A percentile compares a stretch with the other conserved stretches of the same genome.
phyloP scores from a whole-genome alignment of 2,329 filamentous ascomycete species.

The Cadophora malorum region DNA sequence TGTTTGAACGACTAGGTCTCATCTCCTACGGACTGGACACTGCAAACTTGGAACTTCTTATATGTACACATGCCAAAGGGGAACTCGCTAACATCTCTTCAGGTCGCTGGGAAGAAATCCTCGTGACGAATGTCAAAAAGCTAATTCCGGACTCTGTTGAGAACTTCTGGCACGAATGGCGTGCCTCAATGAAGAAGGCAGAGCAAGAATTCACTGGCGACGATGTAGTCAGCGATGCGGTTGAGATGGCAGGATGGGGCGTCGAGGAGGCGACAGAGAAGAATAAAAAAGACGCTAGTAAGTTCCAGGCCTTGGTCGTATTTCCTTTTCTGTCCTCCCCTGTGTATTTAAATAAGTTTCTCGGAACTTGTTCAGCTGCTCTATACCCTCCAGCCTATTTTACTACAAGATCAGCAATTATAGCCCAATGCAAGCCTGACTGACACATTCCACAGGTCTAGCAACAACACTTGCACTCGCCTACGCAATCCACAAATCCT shows the following conservation, averaged over 20 bases:
- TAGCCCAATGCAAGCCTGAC: background rate
- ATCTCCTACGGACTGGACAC: slow-evolving; percentile 18
- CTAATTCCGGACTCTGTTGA: slow-evolving; percentile 66
- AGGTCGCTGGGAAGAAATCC: slow-evolving; percentile 70
- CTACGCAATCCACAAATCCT: slow-evolving; percentile 97
- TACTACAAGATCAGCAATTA: background rate
- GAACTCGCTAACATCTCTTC: slow-evolving; percentile 18
- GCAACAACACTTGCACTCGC: slow-evolving; percentile 88
- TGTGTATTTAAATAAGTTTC: too few species aligned
- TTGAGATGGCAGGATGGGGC: slow-evolving; percentile 63
- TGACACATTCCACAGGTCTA: slow-evolving; percentile 53
- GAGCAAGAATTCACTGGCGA: slow-evolving; percentile 53
- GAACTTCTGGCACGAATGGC: slow-evolving; percentile 57
- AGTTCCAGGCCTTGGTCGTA: background rate
- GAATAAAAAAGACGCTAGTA: slow-evolving; percentile 75
- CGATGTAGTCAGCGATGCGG: slow-evolving; percentile 53
- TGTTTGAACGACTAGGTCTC: background rate
- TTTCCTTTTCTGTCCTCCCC: too few species aligned
- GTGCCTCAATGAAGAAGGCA: slow-evolving; percentile 54
- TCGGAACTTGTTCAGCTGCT: background rate
- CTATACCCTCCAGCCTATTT: background rate
- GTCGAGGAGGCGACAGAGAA: slow-evolving; percentile 67
- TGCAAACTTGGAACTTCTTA: background rate
- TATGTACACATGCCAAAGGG: background rate
- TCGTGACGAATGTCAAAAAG: slow-evolving; percentile 64